phyloP scores from a whole-genome alignment of 2,329 filamentous ascomycete genomes.

The Xylariaceae sp. region DNA sequence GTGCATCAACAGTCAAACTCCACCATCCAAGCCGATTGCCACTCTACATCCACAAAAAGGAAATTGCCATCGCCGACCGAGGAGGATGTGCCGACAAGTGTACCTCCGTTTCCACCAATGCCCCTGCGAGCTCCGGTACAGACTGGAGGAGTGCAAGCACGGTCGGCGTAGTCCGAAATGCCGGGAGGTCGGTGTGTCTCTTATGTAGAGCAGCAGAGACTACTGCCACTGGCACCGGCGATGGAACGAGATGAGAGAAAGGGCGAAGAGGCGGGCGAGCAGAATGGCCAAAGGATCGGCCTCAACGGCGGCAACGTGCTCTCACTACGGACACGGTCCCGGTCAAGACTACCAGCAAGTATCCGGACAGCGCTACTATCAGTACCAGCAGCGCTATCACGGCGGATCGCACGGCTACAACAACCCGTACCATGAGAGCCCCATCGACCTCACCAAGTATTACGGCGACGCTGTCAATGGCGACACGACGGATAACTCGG shows the following conservation, averaged over 20 bases:
- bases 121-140: conserved; percentile 21
- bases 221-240: conserved; percentile 19
- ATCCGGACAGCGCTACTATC: too few species aligned
- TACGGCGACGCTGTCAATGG: too few species aligned
- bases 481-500: too few species aligned
- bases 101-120: conserved; percentile 21
- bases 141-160: conserved; percentile 18
- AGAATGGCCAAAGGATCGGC: too few species aligned
- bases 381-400: neutral
- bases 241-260: conserved; percentile 1
- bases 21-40: too few species aligned
- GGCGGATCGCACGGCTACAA: neutral
- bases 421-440: conserved; percentile 12
- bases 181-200: conserved; percentile 12
- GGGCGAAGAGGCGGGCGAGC: neutral
- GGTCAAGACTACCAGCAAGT: too few species aligned
- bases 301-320: too few species aligned
- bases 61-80: too few species aligned
- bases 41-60: too few species aligned
- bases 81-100: conserved; percentile 20
- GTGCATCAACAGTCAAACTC: too few species aligned
- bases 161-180: conserved; percentile 19
- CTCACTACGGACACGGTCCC: too few species aligned
- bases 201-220: conserved; percentile 17
- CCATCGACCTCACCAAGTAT: conserved; percentile 11